A percentile compares a stretch with the other conserved stretches of the same genome.
Evolutionary conservation across 495 filamentous ascomycete species (phyloP).

Genomic region (Platismatia glauca): DNA sequence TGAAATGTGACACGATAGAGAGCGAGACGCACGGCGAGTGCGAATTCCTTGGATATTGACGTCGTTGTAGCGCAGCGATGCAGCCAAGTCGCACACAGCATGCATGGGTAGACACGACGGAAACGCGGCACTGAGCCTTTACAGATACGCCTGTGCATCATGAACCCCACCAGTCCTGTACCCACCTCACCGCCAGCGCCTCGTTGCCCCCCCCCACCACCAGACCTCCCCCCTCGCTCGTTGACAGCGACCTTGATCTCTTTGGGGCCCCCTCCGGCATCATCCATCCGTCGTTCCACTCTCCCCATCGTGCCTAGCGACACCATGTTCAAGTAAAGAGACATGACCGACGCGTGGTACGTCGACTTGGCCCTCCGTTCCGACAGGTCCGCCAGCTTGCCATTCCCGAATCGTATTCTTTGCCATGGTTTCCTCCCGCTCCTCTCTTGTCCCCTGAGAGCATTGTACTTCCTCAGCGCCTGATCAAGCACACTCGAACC

Average conservation of each 20-base stretch:
- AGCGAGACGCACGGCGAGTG: no score
- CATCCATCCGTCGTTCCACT: slow-evolving; percentile 21
- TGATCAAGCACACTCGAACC: slow-evolving; percentile 9
- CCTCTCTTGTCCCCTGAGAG: slow-evolving; percentile 10
- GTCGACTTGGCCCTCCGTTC: slow-evolving; percentile 14
- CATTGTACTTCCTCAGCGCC: slow-evolving; percentile 15
- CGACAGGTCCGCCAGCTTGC: slow-evolving; percentile 8
- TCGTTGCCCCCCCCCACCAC: no score
- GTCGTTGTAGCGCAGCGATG: not conserved
- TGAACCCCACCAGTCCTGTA: no score
- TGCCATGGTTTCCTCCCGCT: slow-evolving; percentile 13
- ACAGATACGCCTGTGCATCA: no score
- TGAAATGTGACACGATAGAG: not conserved
- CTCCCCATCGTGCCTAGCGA: slow-evolving; percentile 12
- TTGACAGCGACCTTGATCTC: slow-evolving; percentile 16
- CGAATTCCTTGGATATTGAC: not conserved
- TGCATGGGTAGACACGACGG: no score
- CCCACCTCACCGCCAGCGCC: no score
- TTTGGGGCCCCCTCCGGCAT: slow-evolving; percentile 14
- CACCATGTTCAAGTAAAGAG: slow-evolving; percentile 16
- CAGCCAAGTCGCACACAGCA: no score
- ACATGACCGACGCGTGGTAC: slow-evolving; percentile 11
- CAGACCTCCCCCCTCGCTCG: no score
- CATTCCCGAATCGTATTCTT: slow-evolving; percentile 15
- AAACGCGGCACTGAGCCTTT: no score